Evolutionary conservation across 257 asterid species (phyloP).

Genomic region (Euphrasia confusa): DNA sequence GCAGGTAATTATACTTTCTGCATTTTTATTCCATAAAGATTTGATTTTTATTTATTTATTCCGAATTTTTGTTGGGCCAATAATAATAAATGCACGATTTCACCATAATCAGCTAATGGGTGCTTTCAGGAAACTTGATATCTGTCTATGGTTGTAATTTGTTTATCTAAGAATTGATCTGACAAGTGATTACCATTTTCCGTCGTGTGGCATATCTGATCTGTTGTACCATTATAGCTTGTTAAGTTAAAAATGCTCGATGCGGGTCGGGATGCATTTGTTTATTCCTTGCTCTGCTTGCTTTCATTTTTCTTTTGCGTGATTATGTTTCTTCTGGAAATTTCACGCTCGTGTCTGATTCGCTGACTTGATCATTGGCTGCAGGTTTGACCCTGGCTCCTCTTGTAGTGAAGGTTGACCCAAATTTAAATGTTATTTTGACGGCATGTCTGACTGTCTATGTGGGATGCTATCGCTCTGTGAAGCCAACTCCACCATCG

Average conservation of each 20-base stretch:
- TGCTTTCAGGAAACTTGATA: background rate
- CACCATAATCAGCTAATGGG: background rate
- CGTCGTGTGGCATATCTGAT: conserved; percentile 2
- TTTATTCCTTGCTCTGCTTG: background rate
- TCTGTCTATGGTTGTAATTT: background rate
- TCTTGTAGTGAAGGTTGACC: conserved; percentile 81
- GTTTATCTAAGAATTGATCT: background rate
- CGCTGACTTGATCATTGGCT: conserved; percentile 20
- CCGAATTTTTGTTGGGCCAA: background rate
- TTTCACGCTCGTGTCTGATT: too few relatives aligned
- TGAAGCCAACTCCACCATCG: conserved; percentile 87
- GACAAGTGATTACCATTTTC: background rate
- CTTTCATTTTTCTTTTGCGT: conserved; percentile 8
- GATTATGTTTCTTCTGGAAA: background rate
- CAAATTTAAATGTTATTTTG: conserved; percentile 78
- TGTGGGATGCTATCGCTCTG: conserved; percentile 86
- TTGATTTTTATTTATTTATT: background rate
- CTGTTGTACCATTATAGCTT: background rate
- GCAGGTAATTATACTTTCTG: conserved; percentile 41
- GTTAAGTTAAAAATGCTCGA: background rate
- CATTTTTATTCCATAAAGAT: background rate
- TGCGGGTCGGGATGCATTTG: background rate
- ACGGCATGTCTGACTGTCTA: conserved; percentile 89
- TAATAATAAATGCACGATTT: background rate
- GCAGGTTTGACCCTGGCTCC: conserved; percentile 89